Evolutionary conservation across 1,284 basidiomycete genomes (phyloP).

Genomic region (Grifola frondosa): DNA sequence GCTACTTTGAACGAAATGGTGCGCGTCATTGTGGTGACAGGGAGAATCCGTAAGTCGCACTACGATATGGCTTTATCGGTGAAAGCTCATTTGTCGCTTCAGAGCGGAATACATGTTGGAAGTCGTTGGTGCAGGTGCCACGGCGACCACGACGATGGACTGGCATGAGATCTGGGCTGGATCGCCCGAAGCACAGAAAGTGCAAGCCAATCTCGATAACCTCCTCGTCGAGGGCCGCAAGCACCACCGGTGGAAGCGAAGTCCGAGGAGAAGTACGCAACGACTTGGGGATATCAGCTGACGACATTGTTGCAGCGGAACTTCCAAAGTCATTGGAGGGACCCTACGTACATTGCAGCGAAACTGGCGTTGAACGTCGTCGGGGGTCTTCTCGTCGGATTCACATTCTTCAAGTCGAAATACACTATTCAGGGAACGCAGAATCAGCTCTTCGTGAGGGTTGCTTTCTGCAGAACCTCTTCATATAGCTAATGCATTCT

Average conservation of each 20-base stretch:
- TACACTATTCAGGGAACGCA: slow-evolving; percentile 70
- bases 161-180: slow-evolving; percentile 33
- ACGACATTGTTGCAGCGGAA: slow-evolving; percentile 46
- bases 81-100: background rate
- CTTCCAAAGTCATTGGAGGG: slow-evolving; percentile 53
- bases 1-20: slow-evolving; percentile 68
- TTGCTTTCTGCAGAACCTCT: background rate
- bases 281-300: slow-evolving; percentile 45
- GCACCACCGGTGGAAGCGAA: slow-evolving; percentile 22
- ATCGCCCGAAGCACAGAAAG: slow-evolving; percentile 21
- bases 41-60: slow-evolving; percentile 39
- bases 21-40: slow-evolving; percentile 36
- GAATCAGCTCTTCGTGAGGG: slow-evolving; percentile 70
- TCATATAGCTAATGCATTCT: background rate
- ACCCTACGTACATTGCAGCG: slow-evolving; percentile 73
- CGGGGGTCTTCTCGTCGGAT: slow-evolving; percentile 61
- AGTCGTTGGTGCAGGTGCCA: slow-evolving; percentile 60
- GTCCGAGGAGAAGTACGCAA: slow-evolving; percentile 45
- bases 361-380: slow-evolving; percentile 62
- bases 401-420: slow-evolving; percentile 67
- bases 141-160: slow-evolving; percentile 26
- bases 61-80: slow-evolving; percentile 30
- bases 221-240: slow-evolving; percentile 28
- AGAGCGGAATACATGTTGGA: slow-evolving; percentile 61
- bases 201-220: slow-evolving; percentile 27